Evolutionary conservation across 345 rosid genomes (phyloP).

Genomic region (Pistacia integerrima): DNA sequence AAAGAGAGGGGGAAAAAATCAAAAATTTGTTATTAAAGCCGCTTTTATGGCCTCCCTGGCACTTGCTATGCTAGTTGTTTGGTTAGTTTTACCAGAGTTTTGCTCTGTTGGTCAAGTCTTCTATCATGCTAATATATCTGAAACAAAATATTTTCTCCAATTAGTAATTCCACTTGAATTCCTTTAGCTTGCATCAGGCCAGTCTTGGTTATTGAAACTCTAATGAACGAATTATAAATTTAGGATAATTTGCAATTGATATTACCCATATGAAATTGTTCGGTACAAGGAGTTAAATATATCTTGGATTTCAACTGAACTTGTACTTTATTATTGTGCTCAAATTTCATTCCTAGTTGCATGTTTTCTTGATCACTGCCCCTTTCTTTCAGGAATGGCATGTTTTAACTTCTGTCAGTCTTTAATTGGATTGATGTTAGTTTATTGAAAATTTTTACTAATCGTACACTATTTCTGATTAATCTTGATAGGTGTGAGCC

Average conservation of each 20-base stretch:
- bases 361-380: slow-evolving; percentile 2
- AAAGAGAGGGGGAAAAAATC: too few species aligned
- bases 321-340: not conserved
- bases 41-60: not conserved
- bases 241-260: not conserved
- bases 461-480: slow-evolving; percentile 21
- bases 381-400: not conserved
- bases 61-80: not conserved
- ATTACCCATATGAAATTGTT: not conserved
- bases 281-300: not conserved
- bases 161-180: not conserved
- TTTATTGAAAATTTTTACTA: not conserved
- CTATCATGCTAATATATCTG: too few species aligned
- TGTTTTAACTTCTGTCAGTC: not conserved
- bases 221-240: not conserved
- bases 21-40: not conserved
- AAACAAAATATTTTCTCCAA: not conserved
- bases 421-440: not conserved
- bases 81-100: not conserved
- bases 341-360: slow-evolving; percentile 2
- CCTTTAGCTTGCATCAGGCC: not conserved
- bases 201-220: not conserved
- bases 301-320: not conserved
- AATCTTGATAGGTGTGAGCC: slow-evolving; percentile 86
- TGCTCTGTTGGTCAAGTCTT: not conserved